Evolutionary conservation across 31 red algal species (phyloP).

Genomic region (Odonthalia washingtoniensis): DNA sequence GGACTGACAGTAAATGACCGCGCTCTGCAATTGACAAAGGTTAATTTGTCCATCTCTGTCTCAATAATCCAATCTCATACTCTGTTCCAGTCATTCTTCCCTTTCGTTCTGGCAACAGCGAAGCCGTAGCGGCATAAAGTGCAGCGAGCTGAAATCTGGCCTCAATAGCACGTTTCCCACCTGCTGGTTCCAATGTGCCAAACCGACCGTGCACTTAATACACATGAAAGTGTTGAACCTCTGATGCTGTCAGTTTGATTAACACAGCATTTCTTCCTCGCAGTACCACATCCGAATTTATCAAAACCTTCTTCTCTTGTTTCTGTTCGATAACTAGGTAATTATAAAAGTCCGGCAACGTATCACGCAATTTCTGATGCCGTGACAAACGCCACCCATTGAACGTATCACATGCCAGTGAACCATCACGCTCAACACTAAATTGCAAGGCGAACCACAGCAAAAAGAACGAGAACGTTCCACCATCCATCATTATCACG

Average conservation of each 20-base stretch:
- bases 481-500: background rate
- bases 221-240: background rate
- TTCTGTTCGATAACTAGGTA: no score
- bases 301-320: background rate
- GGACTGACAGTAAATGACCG: no score
- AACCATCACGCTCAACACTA: no score
- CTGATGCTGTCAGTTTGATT: no score
- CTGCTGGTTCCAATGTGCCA: background rate
- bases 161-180: background rate
- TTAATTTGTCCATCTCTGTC: no score
- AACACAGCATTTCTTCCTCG: background rate
- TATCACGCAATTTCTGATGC: no score
- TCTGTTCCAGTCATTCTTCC: background rate
- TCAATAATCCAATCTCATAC: background rate
- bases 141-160: background rate
- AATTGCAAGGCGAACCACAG: no score
- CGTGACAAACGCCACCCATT: no score
- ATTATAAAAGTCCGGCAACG: no score
- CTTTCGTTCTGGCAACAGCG: background rate
- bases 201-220: background rate
- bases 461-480: background rate
- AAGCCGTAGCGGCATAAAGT: background rate
- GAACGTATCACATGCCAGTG: no score
- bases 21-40: no score
- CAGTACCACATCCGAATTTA: background rate